Conservation (phyloP, 1,284 basidiomycete species). For the Coriolopsis trogii region DNA sequence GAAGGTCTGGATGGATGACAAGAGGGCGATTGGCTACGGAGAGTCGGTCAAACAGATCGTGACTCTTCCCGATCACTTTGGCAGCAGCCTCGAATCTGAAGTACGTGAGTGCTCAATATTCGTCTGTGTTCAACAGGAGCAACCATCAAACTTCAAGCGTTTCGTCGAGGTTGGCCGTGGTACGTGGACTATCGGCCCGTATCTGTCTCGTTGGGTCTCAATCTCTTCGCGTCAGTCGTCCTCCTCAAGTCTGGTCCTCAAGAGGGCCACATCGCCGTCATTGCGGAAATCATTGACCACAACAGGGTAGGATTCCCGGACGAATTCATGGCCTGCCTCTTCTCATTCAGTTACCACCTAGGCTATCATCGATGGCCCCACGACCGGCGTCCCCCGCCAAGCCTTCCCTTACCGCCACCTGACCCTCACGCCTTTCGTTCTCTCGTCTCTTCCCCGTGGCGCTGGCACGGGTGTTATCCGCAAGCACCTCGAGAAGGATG, state of each 20-base stretch:
- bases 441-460: slow-evolving; percentile 87
- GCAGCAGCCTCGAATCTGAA: not conserved
- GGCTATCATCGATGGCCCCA: slow-evolving; percentile 96
- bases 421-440: slow-evolving; percentile 86
- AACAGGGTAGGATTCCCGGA: no score
- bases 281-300: slow-evolving; percentile 98
- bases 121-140: slow-evolving; percentile 29
- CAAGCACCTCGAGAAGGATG: slow-evolving; percentile 88
- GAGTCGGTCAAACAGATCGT: not conserved
- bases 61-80: slow-evolving; percentile 11
- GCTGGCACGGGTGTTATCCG: slow-evolving; percentile 84
- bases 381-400: slow-evolving; percentile 91
- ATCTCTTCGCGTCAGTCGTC: slow-evolving; percentile 62
- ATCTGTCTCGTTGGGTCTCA: not conserved
- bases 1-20: slow-evolving; percentile 35
- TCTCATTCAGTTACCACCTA: slow-evolving; percentile 39
- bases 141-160: slow-evolving; percentile 90
- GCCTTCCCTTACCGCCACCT: slow-evolving; percentile 91
- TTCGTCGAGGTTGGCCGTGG: slow-evolving; percentile 98
- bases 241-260: slow-evolving; percentile 91
- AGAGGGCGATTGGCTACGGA: slow-evolving; percentile 5
- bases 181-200: slow-evolving; percentile 36
- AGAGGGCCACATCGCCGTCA: slow-evolving; percentile 91
- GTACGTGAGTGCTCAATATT: slow-evolving; percentile 12
- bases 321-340: not conserved